Evolutionary conservation across 345 rosid genomes (phyloP).

Genomic region (Abelmoschus esculentus): DNA sequence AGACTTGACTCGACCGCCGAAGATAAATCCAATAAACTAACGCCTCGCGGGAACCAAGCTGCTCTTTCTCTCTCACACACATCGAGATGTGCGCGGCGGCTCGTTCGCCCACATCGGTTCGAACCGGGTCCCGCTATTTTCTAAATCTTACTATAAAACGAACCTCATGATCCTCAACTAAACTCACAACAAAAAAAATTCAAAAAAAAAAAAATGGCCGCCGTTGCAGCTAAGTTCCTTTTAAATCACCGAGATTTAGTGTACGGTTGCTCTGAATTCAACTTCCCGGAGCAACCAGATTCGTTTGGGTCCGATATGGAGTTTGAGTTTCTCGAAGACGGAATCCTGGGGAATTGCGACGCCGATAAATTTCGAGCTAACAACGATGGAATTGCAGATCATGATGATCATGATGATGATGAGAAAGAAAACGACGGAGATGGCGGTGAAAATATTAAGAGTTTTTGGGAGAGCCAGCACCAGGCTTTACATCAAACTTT

Average conservation of each 20-base stretch:
- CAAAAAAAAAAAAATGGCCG: neutral
- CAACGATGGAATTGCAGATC: neutral
- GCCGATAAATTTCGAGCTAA: neutral
- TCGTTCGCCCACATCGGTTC: constrained; percentile 30
- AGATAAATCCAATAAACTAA: neutral
- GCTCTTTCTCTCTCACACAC: neutral
- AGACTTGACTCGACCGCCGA: neutral
- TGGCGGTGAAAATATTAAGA: constrained; percentile 27
- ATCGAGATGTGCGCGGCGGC: constrained; percentile 27
- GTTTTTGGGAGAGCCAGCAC: constrained; percentile 49
- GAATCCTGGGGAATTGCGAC: constrained; percentile 4
- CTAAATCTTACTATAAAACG: constrained; percentile 14
- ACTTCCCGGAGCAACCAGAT: constrained; percentile 7
- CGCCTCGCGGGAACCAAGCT: constrained; percentile 11
- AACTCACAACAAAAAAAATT: neutral
- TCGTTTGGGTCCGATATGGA: constrained; percentile 29
- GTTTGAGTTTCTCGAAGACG: constrained; percentile 39
- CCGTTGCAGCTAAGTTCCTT: constrained; percentile 11
- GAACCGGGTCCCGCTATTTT: constrained; percentile 13
- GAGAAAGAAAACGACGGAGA: constrained; percentile 14
- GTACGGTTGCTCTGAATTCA: constrained; percentile 13
- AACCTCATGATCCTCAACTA: neutral
- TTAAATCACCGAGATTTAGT: constrained; percentile 12
- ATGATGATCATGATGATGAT: neutral
- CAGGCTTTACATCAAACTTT: constrained; percentile 38